Conservation (phyloP, 2,329 filamentous ascomycete genomes). For the Talaromyces sp. region DNA sequence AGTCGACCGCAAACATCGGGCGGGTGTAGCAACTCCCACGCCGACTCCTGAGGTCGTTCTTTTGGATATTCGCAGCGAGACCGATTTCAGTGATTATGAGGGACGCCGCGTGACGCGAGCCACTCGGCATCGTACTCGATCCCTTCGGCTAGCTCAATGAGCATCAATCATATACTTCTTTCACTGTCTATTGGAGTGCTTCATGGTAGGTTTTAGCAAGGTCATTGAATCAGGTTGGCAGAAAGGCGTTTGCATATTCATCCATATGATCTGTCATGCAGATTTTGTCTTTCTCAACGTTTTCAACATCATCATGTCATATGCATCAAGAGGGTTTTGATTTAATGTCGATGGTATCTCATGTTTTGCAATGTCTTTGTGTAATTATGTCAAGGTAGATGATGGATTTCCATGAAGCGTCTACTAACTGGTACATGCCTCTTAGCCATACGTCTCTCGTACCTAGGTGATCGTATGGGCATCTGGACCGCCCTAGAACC, state of each 20-base stretch:
- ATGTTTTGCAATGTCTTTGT: neutral
- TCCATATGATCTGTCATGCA: neutral
- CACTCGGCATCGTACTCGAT: slow-evolving; percentile 23
- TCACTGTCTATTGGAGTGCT: neutral
- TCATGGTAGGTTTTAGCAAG: neutral
- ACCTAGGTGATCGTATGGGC: neutral
- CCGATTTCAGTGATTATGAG: slow-evolving; percentile 37
- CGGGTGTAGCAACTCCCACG: slow-evolving; percentile 20
- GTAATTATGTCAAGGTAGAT: neutral
- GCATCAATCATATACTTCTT: neutral
- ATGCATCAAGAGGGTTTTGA: neutral
- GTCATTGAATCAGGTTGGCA: neutral
- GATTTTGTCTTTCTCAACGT: neutral
- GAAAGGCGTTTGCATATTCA: neutral
- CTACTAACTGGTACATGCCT: neutral
- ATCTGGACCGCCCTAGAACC: neutral
- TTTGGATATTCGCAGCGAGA: slow-evolving; percentile 36
- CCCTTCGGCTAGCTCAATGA: slow-evolving; percentile 7
- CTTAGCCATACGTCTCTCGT: neutral
- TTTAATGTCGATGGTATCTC: neutral
- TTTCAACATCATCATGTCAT: neutral
- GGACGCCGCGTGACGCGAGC: slow-evolving; percentile 35
- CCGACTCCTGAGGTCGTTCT: slow-evolving; percentile 34
- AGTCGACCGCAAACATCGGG: slow-evolving; percentile 34
- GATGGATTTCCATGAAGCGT: neutral